Evolutionary conservation across 2,329 filamentous ascomycete species (phyloP).

Genomic region (Colletotrichum lupini): DNA sequence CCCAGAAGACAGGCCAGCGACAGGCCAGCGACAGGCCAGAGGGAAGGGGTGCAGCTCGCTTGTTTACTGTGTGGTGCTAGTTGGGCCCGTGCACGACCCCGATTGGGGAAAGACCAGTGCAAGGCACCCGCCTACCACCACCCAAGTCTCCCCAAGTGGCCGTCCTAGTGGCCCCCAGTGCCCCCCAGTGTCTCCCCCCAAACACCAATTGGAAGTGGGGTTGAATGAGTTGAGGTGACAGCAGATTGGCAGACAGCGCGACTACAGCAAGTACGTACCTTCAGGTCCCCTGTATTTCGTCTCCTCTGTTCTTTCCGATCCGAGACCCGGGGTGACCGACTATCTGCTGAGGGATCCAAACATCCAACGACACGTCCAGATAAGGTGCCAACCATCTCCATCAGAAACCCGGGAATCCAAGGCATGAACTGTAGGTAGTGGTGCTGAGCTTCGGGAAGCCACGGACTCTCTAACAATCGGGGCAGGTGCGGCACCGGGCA

Average conservation of each 20-base stretch:
- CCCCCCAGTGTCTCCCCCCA: background rate
- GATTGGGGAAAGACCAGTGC: conserved; percentile 43
- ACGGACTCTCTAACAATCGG: background rate
- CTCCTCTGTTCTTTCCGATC: conserved; percentile 14
- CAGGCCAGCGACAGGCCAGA: conserved; percentile 23
- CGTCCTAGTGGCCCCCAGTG: background rate
- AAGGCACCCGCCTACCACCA: conserved; percentile 21
- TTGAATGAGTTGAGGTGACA: conserved; percentile 11
- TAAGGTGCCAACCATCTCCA: background rate
- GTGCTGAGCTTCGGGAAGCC: background rate
- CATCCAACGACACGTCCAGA: background rate
- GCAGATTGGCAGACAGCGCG: conserved; percentile 2
- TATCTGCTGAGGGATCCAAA: background rate
- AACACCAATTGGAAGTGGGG: conserved; percentile 22
- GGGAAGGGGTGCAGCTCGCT: conserved; percentile 43
- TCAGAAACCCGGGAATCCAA: background rate
- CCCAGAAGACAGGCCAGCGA: conserved; percentile 39
- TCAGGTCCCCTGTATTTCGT: background rate
- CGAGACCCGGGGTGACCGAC: conserved; percentile 8
- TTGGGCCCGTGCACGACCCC: conserved; percentile 41
- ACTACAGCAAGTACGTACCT: background rate
- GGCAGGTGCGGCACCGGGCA: background rate
- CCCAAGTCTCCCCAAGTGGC: background rate
- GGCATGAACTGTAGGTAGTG: background rate
- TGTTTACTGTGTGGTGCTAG: conserved; percentile 44